Conservation (phyloP, 129 eudicot species). For the Saussurea involucrata region DNA sequence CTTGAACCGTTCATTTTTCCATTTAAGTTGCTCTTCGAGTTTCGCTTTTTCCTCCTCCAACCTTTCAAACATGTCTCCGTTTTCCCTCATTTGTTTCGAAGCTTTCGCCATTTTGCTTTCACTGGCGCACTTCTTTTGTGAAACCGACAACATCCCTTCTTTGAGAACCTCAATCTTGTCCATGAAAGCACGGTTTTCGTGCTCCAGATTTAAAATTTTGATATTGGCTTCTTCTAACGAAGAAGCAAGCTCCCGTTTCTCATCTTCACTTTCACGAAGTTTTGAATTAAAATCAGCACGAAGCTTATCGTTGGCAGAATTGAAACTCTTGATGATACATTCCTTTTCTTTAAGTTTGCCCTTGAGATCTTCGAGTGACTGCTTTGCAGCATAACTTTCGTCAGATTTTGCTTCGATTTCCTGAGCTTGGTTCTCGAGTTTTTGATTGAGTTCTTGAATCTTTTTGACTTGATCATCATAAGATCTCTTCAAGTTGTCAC, state of each 20-base stretch:
- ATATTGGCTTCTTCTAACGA: slow-evolving; percentile 54
- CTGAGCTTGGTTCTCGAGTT: slow-evolving; percentile 48
- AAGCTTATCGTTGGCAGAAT: slow-evolving; percentile 47
- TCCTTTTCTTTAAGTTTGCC: slow-evolving; percentile 56
- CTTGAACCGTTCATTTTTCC: slow-evolving; percentile 75
- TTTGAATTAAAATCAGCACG: slow-evolving; percentile 46
- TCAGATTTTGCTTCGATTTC: slow-evolving; percentile 43
- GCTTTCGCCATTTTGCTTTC: slow-evolving; percentile 42
- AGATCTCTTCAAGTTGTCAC: slow-evolving; percentile 56
- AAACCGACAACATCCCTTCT: slow-evolving; percentile 41
- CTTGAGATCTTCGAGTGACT: slow-evolving; percentile 41
- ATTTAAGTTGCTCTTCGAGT: slow-evolving; percentile 66
- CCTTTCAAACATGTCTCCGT: slow-evolving; percentile 47
- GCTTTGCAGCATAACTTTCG: slow-evolving; percentile 37
- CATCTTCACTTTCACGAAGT: slow-evolving; percentile 54
- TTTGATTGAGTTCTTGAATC: slow-evolving; percentile 49
- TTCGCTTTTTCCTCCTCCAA: slow-evolving; percentile 55
- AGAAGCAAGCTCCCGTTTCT: slow-evolving; percentile 43
- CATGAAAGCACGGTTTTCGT: slow-evolving; percentile 41
- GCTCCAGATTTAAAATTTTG: slow-evolving; percentile 39
- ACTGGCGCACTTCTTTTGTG: slow-evolving; percentile 48
- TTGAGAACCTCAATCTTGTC: slow-evolving; percentile 55
- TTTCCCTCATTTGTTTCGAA: slow-evolving; percentile 42
- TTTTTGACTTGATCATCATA: slow-evolving; percentile 44
- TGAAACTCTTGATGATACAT: slow-evolving; percentile 31